phyloP scores from a whole-genome alignment of 1,139 yeast species.

The Hansenula sp. region DNA sequence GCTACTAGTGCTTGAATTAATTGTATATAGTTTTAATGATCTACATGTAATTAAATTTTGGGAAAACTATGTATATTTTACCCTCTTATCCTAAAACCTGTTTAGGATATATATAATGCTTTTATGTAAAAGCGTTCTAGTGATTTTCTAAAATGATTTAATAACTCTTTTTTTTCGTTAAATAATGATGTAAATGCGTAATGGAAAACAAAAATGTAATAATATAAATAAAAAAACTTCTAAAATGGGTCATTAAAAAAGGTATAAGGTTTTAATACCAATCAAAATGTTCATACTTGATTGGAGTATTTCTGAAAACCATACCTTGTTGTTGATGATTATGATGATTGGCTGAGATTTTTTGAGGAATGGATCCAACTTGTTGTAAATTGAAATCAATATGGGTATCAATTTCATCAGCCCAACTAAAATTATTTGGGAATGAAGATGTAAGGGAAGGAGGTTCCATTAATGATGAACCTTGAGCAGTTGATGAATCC shows the following conservation, averaged over 20 bases:
- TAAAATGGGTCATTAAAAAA: background rate
- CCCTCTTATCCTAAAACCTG: too few species aligned
- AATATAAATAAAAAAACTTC: background rate
- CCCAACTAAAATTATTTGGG: slow-evolving; percentile 1
- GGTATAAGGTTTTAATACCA: background rate
- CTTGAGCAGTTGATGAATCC: background rate
- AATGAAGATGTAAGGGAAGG: background rate
- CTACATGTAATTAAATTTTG: too few species aligned
- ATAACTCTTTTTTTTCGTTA: too few species aligned
- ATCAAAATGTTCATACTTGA: background rate
- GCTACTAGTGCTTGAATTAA: background rate
- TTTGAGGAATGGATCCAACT: background rate
- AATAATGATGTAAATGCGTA: too few species aligned
- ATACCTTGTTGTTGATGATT: background rate
- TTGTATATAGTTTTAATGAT: background rate
- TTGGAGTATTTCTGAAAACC: background rate
- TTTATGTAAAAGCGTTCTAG: too few species aligned
- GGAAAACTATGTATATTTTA: too few species aligned
- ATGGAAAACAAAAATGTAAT: background rate
- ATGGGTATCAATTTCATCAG: slow-evolving; percentile 2
- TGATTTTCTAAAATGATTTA: too few species aligned
- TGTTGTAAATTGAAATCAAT: background rate
- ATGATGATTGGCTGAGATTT: too few species aligned
- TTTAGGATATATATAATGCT: too few species aligned
- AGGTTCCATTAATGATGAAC: background rate